These are phyloP conservation scores for Cryptosporidium sp. DNA, from an alignment of 169 alveolate genomes.

Conservation along the genomic window DNA sequence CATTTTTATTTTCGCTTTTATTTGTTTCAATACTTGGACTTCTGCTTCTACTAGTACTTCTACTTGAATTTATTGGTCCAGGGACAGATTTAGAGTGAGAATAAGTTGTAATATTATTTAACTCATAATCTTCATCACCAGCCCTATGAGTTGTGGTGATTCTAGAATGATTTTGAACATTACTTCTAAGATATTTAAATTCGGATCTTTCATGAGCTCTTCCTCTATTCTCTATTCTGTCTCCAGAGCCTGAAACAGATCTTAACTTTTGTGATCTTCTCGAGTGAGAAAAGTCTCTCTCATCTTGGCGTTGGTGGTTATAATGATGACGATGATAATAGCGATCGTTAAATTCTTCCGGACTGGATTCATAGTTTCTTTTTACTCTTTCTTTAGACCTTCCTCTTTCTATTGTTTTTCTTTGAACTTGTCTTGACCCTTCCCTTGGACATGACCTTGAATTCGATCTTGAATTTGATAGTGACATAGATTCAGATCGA, in stretches of 20 bases:
- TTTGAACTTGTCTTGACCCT: conserved; percentile 1
- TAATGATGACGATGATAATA: background rate
- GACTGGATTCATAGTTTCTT: background rate
- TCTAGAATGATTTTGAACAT: too few species aligned
- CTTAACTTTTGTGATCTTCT: background rate
- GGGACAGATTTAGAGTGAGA: background rate
- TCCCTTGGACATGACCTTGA: background rate
- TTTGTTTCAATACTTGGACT: background rate
- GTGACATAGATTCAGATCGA: conserved; percentile 15
- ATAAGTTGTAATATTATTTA: background rate
- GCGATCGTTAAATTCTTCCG: background rate
- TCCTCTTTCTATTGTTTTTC: background rate
- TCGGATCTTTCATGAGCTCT: background rate
- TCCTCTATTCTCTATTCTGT: background rate
- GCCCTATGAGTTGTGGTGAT: too few species aligned
- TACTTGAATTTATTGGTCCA: background rate
- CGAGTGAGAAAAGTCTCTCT: background rate
- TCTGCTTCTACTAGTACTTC: background rate
- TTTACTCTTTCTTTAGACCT: background rate
- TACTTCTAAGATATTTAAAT: too few species aligned
- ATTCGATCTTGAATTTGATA: background rate
- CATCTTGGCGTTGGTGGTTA: background rate
- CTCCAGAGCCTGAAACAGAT: background rate
- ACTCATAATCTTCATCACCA: background rate
- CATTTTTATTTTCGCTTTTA: background rate